Conservation (phyloP, 2,329 filamentous ascomycete genomes). For the Neoscytalidium dimidiatum region DNA sequence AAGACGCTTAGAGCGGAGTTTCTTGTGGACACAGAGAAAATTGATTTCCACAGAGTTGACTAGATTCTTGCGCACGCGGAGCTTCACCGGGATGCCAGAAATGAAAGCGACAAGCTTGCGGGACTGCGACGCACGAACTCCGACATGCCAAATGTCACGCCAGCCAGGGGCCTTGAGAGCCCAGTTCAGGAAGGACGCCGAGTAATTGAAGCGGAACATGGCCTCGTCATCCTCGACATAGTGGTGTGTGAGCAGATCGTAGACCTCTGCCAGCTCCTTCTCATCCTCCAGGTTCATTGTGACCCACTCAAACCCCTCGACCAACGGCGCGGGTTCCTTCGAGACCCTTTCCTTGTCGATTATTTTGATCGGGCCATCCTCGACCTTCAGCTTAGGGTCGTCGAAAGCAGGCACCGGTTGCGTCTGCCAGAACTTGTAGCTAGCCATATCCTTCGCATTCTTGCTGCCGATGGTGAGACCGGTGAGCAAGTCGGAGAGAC, state of each 20-base stretch:
- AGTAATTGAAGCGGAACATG: conserved; percentile 98
- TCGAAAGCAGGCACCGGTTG: conserved; percentile 88
- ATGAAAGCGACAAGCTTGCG: conserved; percentile 93
- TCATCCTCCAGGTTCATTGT: conserved; percentile 82
- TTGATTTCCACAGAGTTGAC: conserved; percentile 91
- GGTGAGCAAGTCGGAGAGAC: conserved; percentile 71
- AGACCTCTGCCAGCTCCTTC: conserved; percentile 81
- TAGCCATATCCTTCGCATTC: conserved; percentile 94
- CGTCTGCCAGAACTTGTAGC: conserved; percentile 98
- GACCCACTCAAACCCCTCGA: conserved; percentile 88
- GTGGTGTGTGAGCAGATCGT: conserved; percentile 86
- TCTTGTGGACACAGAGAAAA: conserved; percentile 98
- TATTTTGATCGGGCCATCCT: conserved; percentile 76
- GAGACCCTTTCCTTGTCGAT: conserved; percentile 78
- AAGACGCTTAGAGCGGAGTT: conserved; percentile 88
- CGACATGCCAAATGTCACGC: conserved; percentile 92
- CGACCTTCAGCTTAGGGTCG: conserved; percentile 56
- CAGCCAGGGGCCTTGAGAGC: conserved; percentile 93
- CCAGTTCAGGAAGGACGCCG: conserved; percentile 85
- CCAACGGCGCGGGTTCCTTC: conserved; percentile 72
- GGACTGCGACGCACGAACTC: conserved; percentile 81
- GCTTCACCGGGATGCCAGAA: conserved; percentile 82
- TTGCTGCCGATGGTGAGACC: conserved; percentile 76
- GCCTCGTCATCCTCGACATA: conserved; percentile 97
- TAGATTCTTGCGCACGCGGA: conserved; percentile 75